Evolutionary conservation across 208 protist genomes (phyloP).

Genomic region (Trypanosoma cruzi): DNA sequence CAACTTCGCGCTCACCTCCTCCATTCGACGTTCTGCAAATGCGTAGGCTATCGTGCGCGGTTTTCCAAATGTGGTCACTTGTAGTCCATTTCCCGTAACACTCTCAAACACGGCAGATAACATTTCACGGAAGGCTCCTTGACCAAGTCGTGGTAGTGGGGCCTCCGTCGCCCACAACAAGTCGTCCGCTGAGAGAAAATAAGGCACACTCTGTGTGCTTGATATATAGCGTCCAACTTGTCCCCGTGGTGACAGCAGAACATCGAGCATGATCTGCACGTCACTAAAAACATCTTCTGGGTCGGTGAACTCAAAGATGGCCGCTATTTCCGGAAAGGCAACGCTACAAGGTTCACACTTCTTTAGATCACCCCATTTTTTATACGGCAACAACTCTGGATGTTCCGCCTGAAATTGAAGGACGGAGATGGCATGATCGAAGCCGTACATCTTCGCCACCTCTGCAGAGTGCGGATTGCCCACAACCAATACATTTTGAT

Average conservation of each 20-base stretch:
- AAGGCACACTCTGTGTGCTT: slow-evolving; percentile 66
- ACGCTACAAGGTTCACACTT: slow-evolving; percentile 30
- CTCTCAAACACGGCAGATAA: slow-evolving; percentile 76
- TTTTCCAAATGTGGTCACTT: slow-evolving; percentile 81
- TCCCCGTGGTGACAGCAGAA: slow-evolving; percentile 63
- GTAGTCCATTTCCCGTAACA: slow-evolving; percentile 69
- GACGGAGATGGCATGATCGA: slow-evolving; percentile 66
- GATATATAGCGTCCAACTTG: slow-evolving; percentile 57
- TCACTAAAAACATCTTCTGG: slow-evolving; percentile 83
- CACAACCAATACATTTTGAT: slow-evolving; percentile 66
- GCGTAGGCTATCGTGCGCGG: slow-evolving; percentile 83
- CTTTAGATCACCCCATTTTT: slow-evolving; percentile 53
- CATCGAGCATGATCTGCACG: slow-evolving; percentile 74
- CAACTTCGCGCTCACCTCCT: slow-evolving; percentile 32
- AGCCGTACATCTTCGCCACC: slow-evolving; percentile 73
- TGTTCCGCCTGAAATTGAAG: slow-evolving; percentile 75
- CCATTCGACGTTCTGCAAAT: slow-evolving; percentile 68
- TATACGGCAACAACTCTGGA: slow-evolving; percentile 76
- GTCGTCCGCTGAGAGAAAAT: slow-evolving; percentile 74
- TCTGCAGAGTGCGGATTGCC: slow-evolving; percentile 46
- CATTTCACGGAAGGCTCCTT: slow-evolving; percentile 85
- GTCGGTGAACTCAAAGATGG: slow-evolving; percentile 77
- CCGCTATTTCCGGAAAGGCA: slow-evolving; percentile 54
- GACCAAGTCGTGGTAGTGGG: slow-evolving; percentile 74
- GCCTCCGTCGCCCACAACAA: slow-evolving; percentile 76